A percentile compares a stretch with the other conserved stretches of the same genome.
Conservation (phyloP, 495 filamentous ascomycete genomes). For the Zalerion maritima region DNA sequence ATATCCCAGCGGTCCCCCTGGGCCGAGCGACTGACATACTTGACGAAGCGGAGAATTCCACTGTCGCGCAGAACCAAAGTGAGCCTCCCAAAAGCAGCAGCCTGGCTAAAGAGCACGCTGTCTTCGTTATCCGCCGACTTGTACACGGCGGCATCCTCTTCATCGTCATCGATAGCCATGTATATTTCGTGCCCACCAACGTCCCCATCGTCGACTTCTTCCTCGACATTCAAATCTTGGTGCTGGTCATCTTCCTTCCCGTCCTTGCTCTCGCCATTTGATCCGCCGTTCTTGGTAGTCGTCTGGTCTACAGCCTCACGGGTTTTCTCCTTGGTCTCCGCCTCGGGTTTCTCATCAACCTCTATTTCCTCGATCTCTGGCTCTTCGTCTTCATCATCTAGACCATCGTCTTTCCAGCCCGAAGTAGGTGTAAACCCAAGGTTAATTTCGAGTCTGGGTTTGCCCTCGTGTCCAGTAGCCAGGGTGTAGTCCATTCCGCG, state of each 20-base stretch:
- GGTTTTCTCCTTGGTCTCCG: conserved; percentile 12
- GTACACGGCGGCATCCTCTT: conserved; percentile 78
- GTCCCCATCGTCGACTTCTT: conserved; percentile 29
- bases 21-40: conserved; percentile 75
- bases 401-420: conserved; percentile 68
- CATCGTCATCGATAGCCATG: conserved; percentile 74
- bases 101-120: conserved; percentile 78
- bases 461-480: conserved; percentile 67
- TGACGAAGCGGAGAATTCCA: conserved; percentile 81
- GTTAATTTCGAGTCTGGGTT: conserved; percentile 74
- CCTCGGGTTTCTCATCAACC: conserved; percentile 12
- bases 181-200: conserved; percentile 84
- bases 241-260: conserved; percentile 5
- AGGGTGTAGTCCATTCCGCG: conserved; percentile 82
- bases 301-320: conserved; percentile 16
- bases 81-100: conserved; percentile 79
- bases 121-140: conserved; percentile 70
- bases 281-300: conserved; percentile 13
- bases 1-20: conserved; percentile 91
- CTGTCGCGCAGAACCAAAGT: conserved; percentile 78
- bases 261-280: conserved; percentile 8
- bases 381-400: conserved; percentile 35
- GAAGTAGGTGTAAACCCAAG: conserved; percentile 66
- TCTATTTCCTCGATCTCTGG: conserved; percentile 16
- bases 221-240: conserved; percentile 7